Conservation (phyloP, 768 basidiomycete genomes). For the Auricularia heimuer region DNA sequence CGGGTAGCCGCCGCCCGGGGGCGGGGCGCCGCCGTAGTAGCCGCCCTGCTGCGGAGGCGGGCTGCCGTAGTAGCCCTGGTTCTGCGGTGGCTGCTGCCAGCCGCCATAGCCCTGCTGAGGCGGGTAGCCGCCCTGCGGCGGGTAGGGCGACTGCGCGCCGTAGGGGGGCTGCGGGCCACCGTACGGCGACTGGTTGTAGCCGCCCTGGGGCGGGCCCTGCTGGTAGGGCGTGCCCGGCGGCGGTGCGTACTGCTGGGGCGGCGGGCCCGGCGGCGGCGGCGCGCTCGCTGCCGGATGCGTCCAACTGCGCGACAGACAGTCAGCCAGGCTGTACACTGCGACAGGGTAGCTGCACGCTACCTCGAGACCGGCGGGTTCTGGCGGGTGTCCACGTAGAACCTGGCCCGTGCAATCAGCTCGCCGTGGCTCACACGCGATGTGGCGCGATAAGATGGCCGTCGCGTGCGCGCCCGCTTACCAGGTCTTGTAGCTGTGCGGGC, state of each 20-base stretch:
- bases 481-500: conserved; percentile 42
- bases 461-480: conserved; percentile 36
- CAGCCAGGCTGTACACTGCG: background rate
- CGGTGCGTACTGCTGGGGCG: conserved; percentile 37
- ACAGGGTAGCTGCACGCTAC: background rate
- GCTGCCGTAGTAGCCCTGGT: conserved; percentile 11
- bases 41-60: conserved; percentile 15
- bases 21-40: conserved; percentile 7
- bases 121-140: background rate
- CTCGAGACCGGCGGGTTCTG: conserved; percentile 38
- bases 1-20: background rate
- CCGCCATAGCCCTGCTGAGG: conserved; percentile 10
- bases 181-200: no score
- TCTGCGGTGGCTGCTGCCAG: background rate
- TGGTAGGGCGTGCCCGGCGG: conserved; percentile 22
- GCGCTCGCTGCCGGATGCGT: conserved; percentile 52
- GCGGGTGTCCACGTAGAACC: conserved; percentile 70
- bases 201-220: conserved; percentile 8
- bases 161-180: background rate
- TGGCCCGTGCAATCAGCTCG: conserved; percentile 17
- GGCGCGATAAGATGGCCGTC: background rate
- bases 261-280: conserved; percentile 20
- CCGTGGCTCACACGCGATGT: background rate
- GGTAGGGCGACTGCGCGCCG: background rate
- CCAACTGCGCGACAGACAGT: conserved; percentile 42